These are phyloP conservation scores for Phytophthora cryptogea DNA, from an alignment of 352 stramenopile genomes.

Conservation along the genomic window DNA sequence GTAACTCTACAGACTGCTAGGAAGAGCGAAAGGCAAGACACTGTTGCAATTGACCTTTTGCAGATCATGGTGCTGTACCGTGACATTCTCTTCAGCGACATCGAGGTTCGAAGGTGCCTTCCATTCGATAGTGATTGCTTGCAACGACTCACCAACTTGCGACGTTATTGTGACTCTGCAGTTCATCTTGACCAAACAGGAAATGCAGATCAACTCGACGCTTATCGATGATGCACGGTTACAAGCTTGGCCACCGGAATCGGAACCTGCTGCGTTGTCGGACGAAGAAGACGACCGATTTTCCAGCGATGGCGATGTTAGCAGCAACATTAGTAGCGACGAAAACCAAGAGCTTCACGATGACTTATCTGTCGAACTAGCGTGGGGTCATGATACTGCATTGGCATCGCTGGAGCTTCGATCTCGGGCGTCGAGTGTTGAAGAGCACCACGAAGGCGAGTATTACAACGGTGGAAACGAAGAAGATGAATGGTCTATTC, in stretches of 20 bases:
- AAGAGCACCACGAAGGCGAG: slow-evolving; percentile 8
- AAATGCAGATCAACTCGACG: slow-evolving; percentile 39
- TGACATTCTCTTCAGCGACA: slow-evolving; percentile 71
- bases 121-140: background rate
- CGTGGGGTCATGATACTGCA: slow-evolving; percentile 10
- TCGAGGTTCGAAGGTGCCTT: slow-evolving; percentile 47
- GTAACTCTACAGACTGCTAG: slow-evolving; percentile 35
- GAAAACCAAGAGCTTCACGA: slow-evolving; percentile 30
- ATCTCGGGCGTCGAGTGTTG: slow-evolving; percentile 15
- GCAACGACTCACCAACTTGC: background rate
- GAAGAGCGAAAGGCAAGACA: slow-evolving; percentile 47
- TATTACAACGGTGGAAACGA: slow-evolving; percentile 20
- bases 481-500: slow-evolving; percentile 29
- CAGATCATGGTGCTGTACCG: slow-evolving; percentile 65
- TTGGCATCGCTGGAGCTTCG: slow-evolving; percentile 16
- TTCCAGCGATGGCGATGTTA: slow-evolving; percentile 32
- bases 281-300: slow-evolving; percentile 35
- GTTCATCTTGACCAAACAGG: slow-evolving; percentile 59
- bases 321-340: slow-evolving; percentile 21
- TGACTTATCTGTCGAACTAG: slow-evolving; percentile 1
- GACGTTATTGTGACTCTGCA: slow-evolving; percentile 15
- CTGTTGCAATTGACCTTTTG: slow-evolving; percentile 52
- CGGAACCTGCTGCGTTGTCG: slow-evolving; percentile 12
- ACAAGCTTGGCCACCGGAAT: slow-evolving; percentile 22
- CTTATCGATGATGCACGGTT: slow-evolving; percentile 18